These are phyloP conservation scores for Daedalea quercina DNA, from an alignment of 768 basidiomycete genomes.

Conservation along the genomic window DNA sequence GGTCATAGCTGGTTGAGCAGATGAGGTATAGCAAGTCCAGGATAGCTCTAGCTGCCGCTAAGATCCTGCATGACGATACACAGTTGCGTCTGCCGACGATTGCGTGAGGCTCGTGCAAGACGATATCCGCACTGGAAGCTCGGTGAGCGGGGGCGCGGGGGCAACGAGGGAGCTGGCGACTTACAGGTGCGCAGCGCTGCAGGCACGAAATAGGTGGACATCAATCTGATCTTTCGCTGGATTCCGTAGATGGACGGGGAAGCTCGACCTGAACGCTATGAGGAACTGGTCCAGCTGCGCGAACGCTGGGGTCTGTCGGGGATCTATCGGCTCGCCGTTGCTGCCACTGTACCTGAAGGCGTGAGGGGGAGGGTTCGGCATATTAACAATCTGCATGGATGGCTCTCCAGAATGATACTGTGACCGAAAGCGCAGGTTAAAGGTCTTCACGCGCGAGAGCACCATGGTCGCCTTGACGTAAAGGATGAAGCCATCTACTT, in stretches of 20 bases:
- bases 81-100: conserved; percentile 51
- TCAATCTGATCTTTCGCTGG: conserved; percentile 51
- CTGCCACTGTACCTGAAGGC: neutral
- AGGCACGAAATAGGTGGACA: conserved; percentile 43
- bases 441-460: conserved; percentile 53
- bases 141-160: conserved; percentile 23
- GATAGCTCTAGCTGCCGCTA: conserved; percentile 59
- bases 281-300: conserved; percentile 53
- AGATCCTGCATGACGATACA: conserved; percentile 61
- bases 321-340: conserved; percentile 33
- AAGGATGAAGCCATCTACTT: conserved; percentile 65
- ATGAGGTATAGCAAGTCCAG: conserved; percentile 62
- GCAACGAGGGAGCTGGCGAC: neutral
- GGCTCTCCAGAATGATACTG: conserved; percentile 55
- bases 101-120: conserved; percentile 75
- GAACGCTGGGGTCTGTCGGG: conserved; percentile 56
- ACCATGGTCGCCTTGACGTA: conserved; percentile 66
- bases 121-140: conserved; percentile 48
- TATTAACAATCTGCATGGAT: conserved; percentile 21
- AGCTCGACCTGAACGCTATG: conserved; percentile 50
- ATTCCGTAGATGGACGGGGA: conserved; percentile 47
- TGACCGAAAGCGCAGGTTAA: conserved; percentile 60
- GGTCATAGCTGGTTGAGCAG: conserved; percentile 66
- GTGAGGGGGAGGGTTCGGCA: neutral
- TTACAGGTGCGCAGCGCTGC: conserved; percentile 15